Conservation (phyloP, 2,329 filamentous ascomycete species). For the Dissoconium aciculare region DNA sequence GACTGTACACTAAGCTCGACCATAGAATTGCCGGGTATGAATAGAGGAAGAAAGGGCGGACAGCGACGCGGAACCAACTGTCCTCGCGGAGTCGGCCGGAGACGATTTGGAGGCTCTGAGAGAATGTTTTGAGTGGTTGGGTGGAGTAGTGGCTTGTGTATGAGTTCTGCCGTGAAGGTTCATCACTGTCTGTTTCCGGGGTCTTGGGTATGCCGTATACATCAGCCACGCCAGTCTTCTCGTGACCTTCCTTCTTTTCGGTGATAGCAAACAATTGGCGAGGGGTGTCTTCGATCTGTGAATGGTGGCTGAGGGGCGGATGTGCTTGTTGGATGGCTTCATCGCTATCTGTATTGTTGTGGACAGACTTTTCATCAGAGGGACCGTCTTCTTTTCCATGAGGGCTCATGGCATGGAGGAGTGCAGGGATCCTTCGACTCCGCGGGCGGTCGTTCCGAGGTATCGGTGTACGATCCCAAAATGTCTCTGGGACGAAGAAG, state of each 20-base stretch:
- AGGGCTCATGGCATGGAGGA: conserved; percentile 7
- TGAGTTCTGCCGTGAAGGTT: conserved; percentile 10
- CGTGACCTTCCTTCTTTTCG: background rate
- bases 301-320: no score
- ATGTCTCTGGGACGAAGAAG: conserved; percentile 85
- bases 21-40: conserved; percentile 80
- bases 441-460: no score
- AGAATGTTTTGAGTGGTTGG: conserved; percentile 54
- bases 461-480: conserved; percentile 74
- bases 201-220: background rate
- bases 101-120: conserved; percentile 59
- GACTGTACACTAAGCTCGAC: conserved; percentile 70
- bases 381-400: conserved; percentile 1
- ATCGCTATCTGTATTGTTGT: background rate
- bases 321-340: no score
- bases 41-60: conserved; percentile 72
- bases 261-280: no score
- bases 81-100: conserved; percentile 66
- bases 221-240: background rate
- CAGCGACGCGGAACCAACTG: conserved; percentile 61
- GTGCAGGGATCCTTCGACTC: conserved; percentile 20
- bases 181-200: background rate
- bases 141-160: conserved; percentile 61
- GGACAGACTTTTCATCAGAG: background rate
- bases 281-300: no score